Conservation (phyloP, 257 asterid genomes). For the Rhazya stricta region DNA sequence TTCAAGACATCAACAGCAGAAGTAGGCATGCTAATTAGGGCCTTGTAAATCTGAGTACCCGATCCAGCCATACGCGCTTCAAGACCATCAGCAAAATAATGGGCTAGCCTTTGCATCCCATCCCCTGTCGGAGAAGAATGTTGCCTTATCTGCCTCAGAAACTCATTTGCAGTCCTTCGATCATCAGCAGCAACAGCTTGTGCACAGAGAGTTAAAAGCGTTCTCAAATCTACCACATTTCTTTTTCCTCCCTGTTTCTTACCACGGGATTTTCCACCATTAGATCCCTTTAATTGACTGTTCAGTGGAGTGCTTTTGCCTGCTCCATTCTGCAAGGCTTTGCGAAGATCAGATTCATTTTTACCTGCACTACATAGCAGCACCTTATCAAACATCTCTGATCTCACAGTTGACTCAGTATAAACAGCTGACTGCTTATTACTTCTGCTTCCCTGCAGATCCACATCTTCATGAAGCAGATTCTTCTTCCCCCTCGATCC, state of each 20-base stretch:
- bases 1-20: conserved; percentile 37
- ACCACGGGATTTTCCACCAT: conserved; percentile 41
- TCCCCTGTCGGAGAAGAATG: conserved; percentile 42
- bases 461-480: conserved; percentile 31
- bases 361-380: conserved; percentile 66
- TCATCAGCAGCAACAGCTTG: conserved; percentile 80
- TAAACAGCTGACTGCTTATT: conserved; percentile 62
- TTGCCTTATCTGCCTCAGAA: conserved; percentile 58
- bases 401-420: conserved; percentile 48
- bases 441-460: conserved; percentile 43
- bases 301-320: conserved; percentile 30
- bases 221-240: conserved; percentile 62
- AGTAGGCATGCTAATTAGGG: conserved; percentile 26
- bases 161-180: conserved; percentile 52
- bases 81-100: conserved; percentile 37
- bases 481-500: conserved; percentile 64
- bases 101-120: conserved; percentile 41
- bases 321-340: conserved; percentile 46
- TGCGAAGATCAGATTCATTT: conserved; percentile 61
- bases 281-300: conserved; percentile 32
- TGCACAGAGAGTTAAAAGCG: conserved; percentile 63
- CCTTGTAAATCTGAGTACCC: conserved; percentile 37
- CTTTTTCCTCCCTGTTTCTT: conserved; percentile 46
- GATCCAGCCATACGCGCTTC: conserved; percentile 49
- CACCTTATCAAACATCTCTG: conserved; percentile 61